Base-by-base conservation (phyloP, 2,329 filamentous ascomycete species). In the Sarocladium strictum region DNA sequence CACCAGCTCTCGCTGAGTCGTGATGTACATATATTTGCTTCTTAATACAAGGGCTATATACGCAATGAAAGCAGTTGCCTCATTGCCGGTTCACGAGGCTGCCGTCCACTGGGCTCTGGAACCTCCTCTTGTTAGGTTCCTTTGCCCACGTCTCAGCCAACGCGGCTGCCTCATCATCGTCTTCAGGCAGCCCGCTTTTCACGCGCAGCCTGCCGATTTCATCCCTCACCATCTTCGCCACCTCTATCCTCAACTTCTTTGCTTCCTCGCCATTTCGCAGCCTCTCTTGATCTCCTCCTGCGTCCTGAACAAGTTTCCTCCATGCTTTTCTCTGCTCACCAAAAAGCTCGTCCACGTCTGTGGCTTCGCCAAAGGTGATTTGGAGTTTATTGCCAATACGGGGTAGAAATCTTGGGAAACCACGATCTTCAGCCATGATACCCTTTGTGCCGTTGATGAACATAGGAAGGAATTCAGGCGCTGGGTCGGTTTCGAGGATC, bases 361-460 rank as follows among this genome's bases (percentile, higher is more conserved):
- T 76, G 15, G 81, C 81, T 56, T 93, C 84, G 21, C 94, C 94
- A 67, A 96, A 92, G 1, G 84, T 85, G 52, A 96, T 76, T 49
- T 77, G 81, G 52, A 96, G 76, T 6, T 77, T 79, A 61, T 89
- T 86, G 53, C 87, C 84, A 11, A 84, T 72, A 2, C 93, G 81
- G 1, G 94, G 94, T 14, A 96, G 62, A 64, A 90, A 94, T 12
- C 90, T 83, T 1, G 93, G 94, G 62, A 85, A 96, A 2, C 71
- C 72, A 45, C 94, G 81, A 56, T 85, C 79, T 70, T 97, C 93
- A 63, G 89, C 81, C 93, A 97, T 97, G 61, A 96, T 78, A 56
- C 87, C 73, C 66, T 97, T 88, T 15, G 89, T 88, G 26, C 94
- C 94, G 64, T 97, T 90, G 51, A 97, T 86, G 77, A 95, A 99